Evolutionary conservation across 225 moss, liverwort and hornwort genomes (phyloP), one percentile per base, ranked within the genome.

Genomic region (Lunularia cruciata): DNA sequence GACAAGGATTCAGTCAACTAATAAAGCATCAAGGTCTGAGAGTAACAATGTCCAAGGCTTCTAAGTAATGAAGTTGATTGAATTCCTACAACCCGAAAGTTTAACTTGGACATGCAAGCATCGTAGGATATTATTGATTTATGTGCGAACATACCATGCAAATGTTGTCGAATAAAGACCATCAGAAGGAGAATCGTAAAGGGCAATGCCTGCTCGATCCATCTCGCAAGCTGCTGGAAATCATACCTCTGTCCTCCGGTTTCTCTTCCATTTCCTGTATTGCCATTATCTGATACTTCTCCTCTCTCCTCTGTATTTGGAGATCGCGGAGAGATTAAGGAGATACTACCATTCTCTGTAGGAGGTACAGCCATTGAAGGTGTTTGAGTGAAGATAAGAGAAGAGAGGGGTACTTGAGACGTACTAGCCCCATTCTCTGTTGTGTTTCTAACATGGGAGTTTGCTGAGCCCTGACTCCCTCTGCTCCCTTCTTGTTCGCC

Each of bases 181-280:
- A 94, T 89, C 79, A 94, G 75, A 53, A 94, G 84, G 72, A 94
- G 85, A 73, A 89, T 78, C 39, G 91, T 91, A 69, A 94, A 94
- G 57, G 91, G 94, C 43, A 94, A 76, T n/a, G 91, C 94, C 78
- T 94, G 91, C 72, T 94, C 94, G 86, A 94, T 89, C 94, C 94
- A 94, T 69, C 94, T 86, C 32, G 91, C 89, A 72, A 94, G 75
- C 72, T 91, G 89, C 89, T 94, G 94, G 70, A 94, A 94, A 71
- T 94, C 91, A 56, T 94, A 94, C 42, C 89, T 83, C 65, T 94
- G 91, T 40, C 89, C 90, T 67, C 81, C 90, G 31, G 68, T 78
- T 69, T 94, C 91, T 76, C 94, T 86, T 10, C 86, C 91, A 49
- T 83, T 91, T 65, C 83, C 87, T 77, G 71, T 74, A 69, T 82